These are phyloP conservation scores for Moricandia arvensis DNA, from an alignment of 345 rosid species.

Conservation along the genomic window DNA sequence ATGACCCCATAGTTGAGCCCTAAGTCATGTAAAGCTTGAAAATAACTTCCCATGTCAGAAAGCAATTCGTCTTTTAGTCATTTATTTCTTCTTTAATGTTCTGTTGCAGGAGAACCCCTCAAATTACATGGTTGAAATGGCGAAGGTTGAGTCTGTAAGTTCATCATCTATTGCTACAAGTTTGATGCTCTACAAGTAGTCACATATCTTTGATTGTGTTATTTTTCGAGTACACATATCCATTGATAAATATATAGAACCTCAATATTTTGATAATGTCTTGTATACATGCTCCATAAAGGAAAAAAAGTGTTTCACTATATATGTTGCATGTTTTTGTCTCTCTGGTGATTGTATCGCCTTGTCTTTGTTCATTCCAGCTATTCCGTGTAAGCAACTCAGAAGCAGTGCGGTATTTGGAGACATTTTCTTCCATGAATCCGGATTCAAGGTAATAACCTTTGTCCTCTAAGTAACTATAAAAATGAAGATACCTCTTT, in stretches of 20 bases:
- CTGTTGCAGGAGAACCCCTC: slow-evolving; percentile 72
- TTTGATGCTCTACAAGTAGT: slow-evolving; percentile 25
- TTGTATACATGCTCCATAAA: not conserved
- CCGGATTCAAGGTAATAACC: slow-evolving; percentile 70
- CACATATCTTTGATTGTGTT: slow-evolving; percentile 8
- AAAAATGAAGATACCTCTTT: not conserved
- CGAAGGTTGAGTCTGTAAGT: slow-evolving; percentile 79
- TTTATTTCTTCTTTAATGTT: slow-evolving; percentile 1
- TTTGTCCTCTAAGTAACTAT: slow-evolving; percentile 19
- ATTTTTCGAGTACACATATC: not conserved
- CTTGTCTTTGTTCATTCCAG: slow-evolving; percentile 44
- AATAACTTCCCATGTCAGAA: slow-evolving; percentile 15
- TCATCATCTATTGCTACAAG: slow-evolving; percentile 10
- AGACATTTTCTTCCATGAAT: slow-evolving; percentile 79
- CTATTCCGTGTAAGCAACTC: slow-evolving; percentile 65
- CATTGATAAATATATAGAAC: not conserved
- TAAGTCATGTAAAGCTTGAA: slow-evolving; percentile 13
- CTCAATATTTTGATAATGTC: slow-evolving; percentile 3
- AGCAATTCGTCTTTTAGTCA: slow-evolving; percentile 2
- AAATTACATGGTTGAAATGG: slow-evolving; percentile 95
- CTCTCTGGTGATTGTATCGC: slow-evolving; percentile 24
- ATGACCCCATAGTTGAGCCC: not conserved
- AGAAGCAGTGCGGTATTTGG: slow-evolving; percentile 79
- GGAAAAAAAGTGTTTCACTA: too few species aligned
- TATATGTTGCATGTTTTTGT: not conserved